Evolutionary conservation across 78 protist genomes (phyloP).

Genomic region (Dictyostelium citrinum): DNA sequence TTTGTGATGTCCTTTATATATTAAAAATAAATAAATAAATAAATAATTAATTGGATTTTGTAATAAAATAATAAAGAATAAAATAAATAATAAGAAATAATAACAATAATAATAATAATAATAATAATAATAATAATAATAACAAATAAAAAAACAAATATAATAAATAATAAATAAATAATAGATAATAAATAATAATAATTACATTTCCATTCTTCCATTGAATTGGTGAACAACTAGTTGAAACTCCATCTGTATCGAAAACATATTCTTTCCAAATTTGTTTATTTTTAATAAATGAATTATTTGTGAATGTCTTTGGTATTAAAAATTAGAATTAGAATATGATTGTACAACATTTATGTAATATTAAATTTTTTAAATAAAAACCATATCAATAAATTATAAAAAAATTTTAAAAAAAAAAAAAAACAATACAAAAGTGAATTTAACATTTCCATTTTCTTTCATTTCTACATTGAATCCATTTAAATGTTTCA

Average conservation of each 20-base stretch:
- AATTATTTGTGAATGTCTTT: constrained; percentile 12
- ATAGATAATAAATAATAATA: background rate
- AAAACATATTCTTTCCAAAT: constrained; percentile 37
- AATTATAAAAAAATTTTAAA: background rate
- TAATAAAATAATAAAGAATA: background rate
- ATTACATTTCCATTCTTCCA: constrained; percentile 54
- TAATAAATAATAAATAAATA: background rate
- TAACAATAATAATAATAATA: background rate
- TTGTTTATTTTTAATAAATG: constrained; percentile 19
- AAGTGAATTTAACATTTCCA: constrained; percentile 2
- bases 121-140: background rate
- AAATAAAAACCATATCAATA: no score
- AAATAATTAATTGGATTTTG: background rate
- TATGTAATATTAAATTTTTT: background rate
- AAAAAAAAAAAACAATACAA: background rate
- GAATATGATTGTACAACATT: background rate
- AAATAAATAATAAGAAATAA: background rate
- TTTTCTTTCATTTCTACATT: constrained; percentile 6
- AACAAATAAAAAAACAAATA: background rate
- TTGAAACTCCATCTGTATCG: background rate
- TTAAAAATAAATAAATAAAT: background rate
- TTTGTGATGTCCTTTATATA: background rate
- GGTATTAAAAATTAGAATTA: background rate
- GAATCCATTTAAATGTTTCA: background rate
- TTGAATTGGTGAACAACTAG: background rate